These are phyloP conservation scores for Chlamydomonas urium DNA, from an alignment of 139 green algal genomes.

Conservation along the genomic window DNA sequence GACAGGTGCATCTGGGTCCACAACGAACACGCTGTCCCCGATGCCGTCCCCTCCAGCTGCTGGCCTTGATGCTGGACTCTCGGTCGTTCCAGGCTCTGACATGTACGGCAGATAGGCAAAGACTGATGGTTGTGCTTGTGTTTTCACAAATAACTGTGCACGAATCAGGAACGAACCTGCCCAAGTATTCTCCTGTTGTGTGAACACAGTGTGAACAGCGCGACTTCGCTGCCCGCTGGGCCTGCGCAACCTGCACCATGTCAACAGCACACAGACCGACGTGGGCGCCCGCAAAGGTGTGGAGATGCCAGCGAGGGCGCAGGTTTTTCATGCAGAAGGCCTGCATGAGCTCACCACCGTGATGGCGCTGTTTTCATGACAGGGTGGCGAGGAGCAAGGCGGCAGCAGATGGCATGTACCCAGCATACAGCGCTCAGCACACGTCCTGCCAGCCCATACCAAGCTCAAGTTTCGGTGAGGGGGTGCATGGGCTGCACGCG, in stretches of 20 bases:
- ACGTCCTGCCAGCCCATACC: conserved; percentile 65
- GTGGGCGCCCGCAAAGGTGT: conserved; percentile 73
- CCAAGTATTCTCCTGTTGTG: no score
- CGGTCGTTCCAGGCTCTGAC: no score
- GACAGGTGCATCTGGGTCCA: not conserved
- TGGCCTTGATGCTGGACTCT: no score
- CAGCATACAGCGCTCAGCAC: conserved; percentile 53
- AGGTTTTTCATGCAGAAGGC: not conserved
- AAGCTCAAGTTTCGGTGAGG: conserved; percentile 79
- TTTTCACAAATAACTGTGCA: no score
- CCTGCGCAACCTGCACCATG: no score
- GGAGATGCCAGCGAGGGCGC: conserved; percentile 7
- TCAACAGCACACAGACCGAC: conserved; percentile 81
- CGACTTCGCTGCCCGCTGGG: no score
- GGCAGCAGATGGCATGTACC: conserved; percentile 72
- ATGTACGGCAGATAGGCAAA: no score
- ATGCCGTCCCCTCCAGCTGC: no score
- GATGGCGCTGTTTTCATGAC: not conserved
- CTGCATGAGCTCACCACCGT: not conserved
- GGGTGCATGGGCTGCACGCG: not conserved
- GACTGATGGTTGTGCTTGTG: no score
- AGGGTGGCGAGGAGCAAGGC: conserved; percentile 81
- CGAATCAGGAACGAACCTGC: no score
- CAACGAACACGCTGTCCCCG: conserved; percentile 8
- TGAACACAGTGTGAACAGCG: no score